phyloP scores from a whole-genome alignment of 208 protist genomes.

The Vickermania ingenoplastis region DNA sequence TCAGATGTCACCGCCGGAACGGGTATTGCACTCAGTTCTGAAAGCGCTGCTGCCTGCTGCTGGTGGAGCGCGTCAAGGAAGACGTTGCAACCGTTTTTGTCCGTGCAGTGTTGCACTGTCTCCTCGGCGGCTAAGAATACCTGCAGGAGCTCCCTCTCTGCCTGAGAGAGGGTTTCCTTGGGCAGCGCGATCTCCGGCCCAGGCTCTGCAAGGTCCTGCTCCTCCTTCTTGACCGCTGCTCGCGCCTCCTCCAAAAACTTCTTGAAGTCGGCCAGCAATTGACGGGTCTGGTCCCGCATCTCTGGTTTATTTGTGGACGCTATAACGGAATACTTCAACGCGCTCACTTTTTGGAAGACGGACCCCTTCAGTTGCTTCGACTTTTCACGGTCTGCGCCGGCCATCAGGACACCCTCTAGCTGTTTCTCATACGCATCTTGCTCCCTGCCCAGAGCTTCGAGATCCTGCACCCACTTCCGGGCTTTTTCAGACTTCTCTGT shows the following conservation, averaged over 20 bases:
- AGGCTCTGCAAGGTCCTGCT: not conserved
- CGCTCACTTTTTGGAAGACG: not conserved
- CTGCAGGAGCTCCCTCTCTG: not conserved
- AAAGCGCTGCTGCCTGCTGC: not conserved
- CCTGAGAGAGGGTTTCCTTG: not conserved
- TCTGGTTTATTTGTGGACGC: not conserved
- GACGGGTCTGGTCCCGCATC: too few species aligned
- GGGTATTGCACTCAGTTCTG: not conserved
- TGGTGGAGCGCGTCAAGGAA: not conserved
- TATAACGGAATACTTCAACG: not conserved
- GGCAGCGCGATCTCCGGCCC: not conserved
- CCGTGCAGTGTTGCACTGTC: not conserved
- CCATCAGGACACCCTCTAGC: not conserved
- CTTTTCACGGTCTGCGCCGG: not conserved
- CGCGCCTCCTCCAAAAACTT: not conserved
- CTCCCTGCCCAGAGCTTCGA: not conserved
- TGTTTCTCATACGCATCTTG: not conserved
- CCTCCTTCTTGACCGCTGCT: not conserved
- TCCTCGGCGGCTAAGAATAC: not conserved
- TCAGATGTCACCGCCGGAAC: not conserved
- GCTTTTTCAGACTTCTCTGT: not conserved
- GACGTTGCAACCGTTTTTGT: not conserved
- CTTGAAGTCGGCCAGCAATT: not conserved
- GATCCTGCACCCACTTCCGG: not conserved
- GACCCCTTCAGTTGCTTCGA: not conserved